Percentiles rank a stretch among this genome's conserved stretches.
phyloP scores from a whole-genome alignment of 495 filamentous ascomycete species.

The Massariosphaeria phaeospora region DNA sequence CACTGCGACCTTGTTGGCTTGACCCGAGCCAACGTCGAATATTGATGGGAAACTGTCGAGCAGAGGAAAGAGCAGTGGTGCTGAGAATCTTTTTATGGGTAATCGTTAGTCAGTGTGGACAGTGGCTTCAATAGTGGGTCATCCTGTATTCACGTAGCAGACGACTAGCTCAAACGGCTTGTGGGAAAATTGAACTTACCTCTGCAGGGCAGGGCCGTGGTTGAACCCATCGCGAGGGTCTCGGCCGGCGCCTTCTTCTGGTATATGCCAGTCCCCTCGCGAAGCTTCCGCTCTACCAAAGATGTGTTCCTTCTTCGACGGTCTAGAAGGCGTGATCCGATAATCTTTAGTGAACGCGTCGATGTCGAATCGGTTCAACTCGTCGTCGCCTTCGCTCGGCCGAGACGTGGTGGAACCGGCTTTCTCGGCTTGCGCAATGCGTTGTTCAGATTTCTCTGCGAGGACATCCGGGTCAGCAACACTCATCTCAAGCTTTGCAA shows the following conservation, averaged over 20 bases:
- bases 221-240: slow-evolving; percentile 28
- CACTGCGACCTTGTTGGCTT: slow-evolving; percentile 49
- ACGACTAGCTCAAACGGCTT: not conserved
- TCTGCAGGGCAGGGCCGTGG: slow-evolving; percentile 28
- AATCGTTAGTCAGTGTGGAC: slow-evolving; percentile 5
- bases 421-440: slow-evolving; percentile 27
- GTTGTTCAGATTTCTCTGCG: slow-evolving; percentile 19
- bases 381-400: slow-evolving; percentile 9
- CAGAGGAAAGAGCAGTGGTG: slow-evolving; percentile 63
- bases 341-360: slow-evolving; percentile 28
- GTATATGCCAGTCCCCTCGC: slow-evolving; percentile 32
- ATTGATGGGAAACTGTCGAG: slow-evolving; percentile 76
- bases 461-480: slow-evolving; percentile 38
- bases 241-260: slow-evolving; percentile 14
- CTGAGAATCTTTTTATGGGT: slow-evolving; percentile 47
- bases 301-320: slow-evolving; percentile 24
- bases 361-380: slow-evolving; percentile 25
- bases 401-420: slow-evolving; percentile 17
- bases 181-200: slow-evolving; percentile 20
- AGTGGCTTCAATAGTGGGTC: slow-evolving; percentile 6
- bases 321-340: slow-evolving; percentile 1
- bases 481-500: slow-evolving; percentile 65
- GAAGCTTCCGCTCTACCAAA: slow-evolving; percentile 34
- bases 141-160: not conserved
- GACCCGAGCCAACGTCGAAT: slow-evolving; percentile 46